phyloP scores from a whole-genome alignment of 495 filamentous ascomycete species.

The Hyphodiscus hymeniophilus region DNA sequence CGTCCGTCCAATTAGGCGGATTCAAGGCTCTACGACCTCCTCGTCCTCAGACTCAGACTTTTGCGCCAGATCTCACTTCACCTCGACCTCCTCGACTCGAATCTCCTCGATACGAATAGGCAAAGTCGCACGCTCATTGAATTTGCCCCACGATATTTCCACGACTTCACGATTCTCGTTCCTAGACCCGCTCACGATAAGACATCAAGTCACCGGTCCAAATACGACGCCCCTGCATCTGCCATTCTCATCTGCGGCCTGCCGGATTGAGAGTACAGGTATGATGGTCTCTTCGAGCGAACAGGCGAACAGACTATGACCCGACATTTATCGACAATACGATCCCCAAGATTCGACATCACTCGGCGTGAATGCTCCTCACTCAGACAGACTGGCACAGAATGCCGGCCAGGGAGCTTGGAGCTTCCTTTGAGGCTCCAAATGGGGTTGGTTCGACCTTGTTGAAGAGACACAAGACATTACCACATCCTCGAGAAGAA shows the following conservation, averaged over 20 bases:
- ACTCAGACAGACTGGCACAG: conserved; percentile 24
- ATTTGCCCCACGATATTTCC: conserved; percentile 3
- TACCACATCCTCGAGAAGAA: conserved; percentile 39
- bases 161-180: conserved; percentile 5
- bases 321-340: conserved; percentile 7
- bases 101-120: conserved; percentile 5
- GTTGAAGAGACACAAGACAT: conserved; percentile 47
- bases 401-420: conserved; percentile 22
- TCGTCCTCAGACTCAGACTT: background rate
- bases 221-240: background rate
- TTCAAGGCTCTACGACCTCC: background rate
- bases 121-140: conserved; percentile 1
- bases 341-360: background rate
- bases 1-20: conserved; percentile 6
- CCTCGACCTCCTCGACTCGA: conserved; percentile 7
- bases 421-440: conserved; percentile 16
- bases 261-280: conserved; percentile 9
- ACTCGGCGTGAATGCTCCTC: conserved; percentile 23
- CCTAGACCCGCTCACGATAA: background rate
- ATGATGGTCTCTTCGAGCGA: conserved; percentile 13
- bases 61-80: conserved; percentile 6
- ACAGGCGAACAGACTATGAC: too few species aligned
- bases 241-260: conserved; percentile 8
- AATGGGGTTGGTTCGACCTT: conserved; percentile 23
- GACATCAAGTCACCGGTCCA: background rate